A percentile compares a stretch with the other conserved stretches of the same genome.
These are phyloP conservation scores for Phytopythium litorale DNA, from an alignment of 352 stramenopile genomes.

Conservation along the genomic window DNA sequence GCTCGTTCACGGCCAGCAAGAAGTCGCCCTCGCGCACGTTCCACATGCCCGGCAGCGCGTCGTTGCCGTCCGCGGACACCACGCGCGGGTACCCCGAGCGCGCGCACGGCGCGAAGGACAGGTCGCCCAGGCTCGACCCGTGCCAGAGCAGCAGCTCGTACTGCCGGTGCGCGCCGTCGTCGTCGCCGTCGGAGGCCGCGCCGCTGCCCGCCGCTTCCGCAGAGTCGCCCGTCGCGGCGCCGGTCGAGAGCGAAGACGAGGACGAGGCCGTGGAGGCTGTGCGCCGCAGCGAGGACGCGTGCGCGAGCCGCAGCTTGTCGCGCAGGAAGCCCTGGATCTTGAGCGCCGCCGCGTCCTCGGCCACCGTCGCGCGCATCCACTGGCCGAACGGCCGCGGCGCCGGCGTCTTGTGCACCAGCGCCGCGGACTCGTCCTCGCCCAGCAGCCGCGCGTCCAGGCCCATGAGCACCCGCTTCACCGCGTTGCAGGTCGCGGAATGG, in stretches of 20 bases:
- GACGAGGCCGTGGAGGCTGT: conserved; percentile 25
- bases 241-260: conserved; percentile 18
- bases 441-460: conserved; percentile 18
- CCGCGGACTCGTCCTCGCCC: conserved; percentile 11
- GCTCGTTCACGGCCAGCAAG: conserved; percentile 56
- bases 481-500: too few species aligned
- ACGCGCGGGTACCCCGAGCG: conserved; percentile 54
- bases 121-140: conserved; percentile 37
- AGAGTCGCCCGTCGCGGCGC: neutral
- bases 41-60: conserved; percentile 64
- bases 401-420: conserved; percentile 18
- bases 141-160: conserved; percentile 68
- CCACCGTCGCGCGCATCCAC: conserved; percentile 24
- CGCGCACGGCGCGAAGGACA: conserved; percentile 41
- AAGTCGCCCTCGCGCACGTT: conserved; percentile 56
- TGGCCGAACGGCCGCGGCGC: conserved; percentile 27
- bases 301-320: conserved; percentile 20
- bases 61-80: conserved; percentile 47
- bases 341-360: conserved; percentile 25
- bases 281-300: conserved; percentile 15
- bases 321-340: conserved; percentile 36
- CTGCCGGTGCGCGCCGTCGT: conserved; percentile 36
- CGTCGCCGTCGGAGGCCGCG: conserved; percentile 9
- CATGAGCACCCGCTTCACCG: conserved; percentile 9
- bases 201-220: conserved; percentile 4